A percentile compares a stretch with the other conserved stretches of the same genome.
Evolutionary conservation across 805 yeast genomes (phyloP).

Genomic region (Wickerhamomyces canadensis): DNA sequence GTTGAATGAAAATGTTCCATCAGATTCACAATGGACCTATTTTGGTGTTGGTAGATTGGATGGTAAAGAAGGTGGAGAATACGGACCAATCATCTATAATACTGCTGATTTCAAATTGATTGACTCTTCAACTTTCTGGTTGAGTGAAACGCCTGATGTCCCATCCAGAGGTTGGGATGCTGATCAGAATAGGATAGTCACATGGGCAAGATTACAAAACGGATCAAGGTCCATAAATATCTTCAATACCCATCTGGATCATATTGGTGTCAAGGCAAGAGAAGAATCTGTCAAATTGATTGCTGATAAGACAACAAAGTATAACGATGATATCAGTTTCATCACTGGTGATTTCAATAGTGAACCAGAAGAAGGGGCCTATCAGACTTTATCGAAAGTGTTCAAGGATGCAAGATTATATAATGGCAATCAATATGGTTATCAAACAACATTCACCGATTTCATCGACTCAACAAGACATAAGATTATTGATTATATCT

Average conservation of each 20-base stretch:
- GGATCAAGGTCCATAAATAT: constrained; percentile 18
- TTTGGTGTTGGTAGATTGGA: constrained; percentile 49
- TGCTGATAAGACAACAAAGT: constrained; percentile 30
- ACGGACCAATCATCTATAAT: constrained; percentile 41
- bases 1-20: constrained; percentile 24
- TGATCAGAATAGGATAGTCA: constrained; percentile 33
- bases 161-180: constrained; percentile 52
- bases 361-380: constrained; percentile 35
- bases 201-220: constrained; percentile 27
- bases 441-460: constrained; percentile 42
- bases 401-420: constrained; percentile 33
- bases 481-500: constrained; percentile 28
- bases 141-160: constrained; percentile 47
- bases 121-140: constrained; percentile 43
- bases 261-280: constrained; percentile 41
- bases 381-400: constrained; percentile 33
- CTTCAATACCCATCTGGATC: constrained; percentile 49
- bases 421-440: constrained; percentile 33
- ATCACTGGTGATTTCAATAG: constrained; percentile 58
- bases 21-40: constrained; percentile 33
- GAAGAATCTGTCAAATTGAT: constrained; percentile 39
- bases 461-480: constrained; percentile 30
- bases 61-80: constrained; percentile 45
- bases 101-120: constrained; percentile 32
- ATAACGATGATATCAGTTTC: constrained; percentile 33